Percentiles rank a stretch among this genome's conserved stretches.
phyloP scores from a whole-genome alignment of 305 asterid genomes.

The Fraxinus albicans region DNA sequence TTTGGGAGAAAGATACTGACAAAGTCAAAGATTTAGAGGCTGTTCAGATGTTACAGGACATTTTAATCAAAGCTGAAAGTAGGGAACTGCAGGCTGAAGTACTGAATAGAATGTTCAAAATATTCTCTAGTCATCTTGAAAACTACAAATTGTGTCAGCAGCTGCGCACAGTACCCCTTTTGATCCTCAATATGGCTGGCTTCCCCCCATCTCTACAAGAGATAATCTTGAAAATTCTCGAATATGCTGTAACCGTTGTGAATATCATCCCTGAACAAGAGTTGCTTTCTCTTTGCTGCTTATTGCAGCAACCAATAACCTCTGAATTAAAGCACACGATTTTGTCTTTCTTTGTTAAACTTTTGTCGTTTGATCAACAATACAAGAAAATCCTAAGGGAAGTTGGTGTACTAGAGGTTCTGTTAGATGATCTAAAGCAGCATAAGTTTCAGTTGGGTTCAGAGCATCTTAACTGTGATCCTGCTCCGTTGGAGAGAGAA shows the following conservation, averaged over 20 bases:
- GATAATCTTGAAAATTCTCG: constrained; percentile 94
- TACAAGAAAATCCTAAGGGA: constrained; percentile 92
- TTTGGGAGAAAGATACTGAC: constrained; percentile 86
- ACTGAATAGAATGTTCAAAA: constrained; percentile 85
- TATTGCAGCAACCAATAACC: constrained; percentile 90
- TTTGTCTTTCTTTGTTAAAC: constrained; percentile 85
- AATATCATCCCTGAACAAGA: constrained; percentile 97
- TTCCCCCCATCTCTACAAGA: constrained; percentile 85
- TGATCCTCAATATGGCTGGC: constrained; percentile 97
- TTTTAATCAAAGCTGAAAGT: constrained; percentile 87
- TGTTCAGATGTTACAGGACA: constrained; percentile 94
- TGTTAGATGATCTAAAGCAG: constrained; percentile 94
- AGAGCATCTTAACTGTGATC: constrained; percentile 56
- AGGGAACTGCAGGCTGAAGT: constrained; percentile 93
- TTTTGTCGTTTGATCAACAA: constrained; percentile 93
- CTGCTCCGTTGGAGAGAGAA: constrained; percentile 58
- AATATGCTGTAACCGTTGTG: constrained; percentile 95
- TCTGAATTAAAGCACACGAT: constrained; percentile 80
- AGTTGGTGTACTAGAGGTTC: constrained; percentile 93
- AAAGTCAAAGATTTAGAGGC: constrained; percentile 97
- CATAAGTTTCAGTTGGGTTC: constrained; percentile 69
- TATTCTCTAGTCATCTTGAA: constrained; percentile 94
- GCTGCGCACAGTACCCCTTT: constrained; percentile 88
- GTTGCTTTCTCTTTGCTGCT: constrained; percentile 93
- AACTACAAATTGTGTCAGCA: constrained; percentile 94